These are phyloP conservation scores for Leptodontidium sp. DNA, from an alignment of 2,329 filamentous ascomycete genomes.

Conservation along the genomic window DNA sequence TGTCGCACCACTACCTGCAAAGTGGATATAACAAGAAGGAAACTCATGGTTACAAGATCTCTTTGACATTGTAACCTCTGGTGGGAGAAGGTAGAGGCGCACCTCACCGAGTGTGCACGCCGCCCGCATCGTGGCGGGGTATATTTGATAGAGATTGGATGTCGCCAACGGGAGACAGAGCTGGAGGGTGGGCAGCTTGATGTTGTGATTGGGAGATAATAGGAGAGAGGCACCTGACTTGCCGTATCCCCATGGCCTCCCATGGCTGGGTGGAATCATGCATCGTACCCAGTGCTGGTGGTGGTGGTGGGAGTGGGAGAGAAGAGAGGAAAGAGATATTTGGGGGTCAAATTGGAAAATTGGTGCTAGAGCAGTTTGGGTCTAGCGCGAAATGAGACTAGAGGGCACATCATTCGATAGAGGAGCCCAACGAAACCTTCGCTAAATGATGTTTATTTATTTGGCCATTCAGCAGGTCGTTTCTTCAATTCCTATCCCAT, in stretches of 20 bases:
- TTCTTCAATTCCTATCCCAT: background rate
- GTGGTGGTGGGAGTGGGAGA: background rate
- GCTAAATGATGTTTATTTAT: too few relatives aligned
- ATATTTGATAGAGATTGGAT: constrained; percentile 12
- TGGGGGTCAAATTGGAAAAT: background rate
- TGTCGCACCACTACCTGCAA: background rate
- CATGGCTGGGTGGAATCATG: background rate
- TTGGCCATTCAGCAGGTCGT: too few relatives aligned
- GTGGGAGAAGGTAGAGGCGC: constrained; percentile 1
- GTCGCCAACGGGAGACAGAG: background rate
- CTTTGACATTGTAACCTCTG: background rate
- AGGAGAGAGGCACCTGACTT: constrained; percentile 10
- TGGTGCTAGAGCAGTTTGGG: background rate
- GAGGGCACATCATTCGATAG: too few relatives aligned
- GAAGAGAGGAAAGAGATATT: background rate
- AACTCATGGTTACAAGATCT: background rate
- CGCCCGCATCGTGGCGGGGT: constrained; percentile 6
- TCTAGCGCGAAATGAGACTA: background rate
- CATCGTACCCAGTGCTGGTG: background rate
- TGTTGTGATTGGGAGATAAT: background rate
- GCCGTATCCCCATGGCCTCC: background rate
- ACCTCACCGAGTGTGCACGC: constrained; percentile 8
- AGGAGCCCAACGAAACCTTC: too few relatives aligned
- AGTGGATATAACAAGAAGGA: background rate
- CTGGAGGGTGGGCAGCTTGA: constrained; percentile 2